Percentiles rank a stretch among this genome's conserved stretches.
phyloP scores from a whole-genome alignment of 139 green algal species.

The Spirogloea muscicola region DNA sequence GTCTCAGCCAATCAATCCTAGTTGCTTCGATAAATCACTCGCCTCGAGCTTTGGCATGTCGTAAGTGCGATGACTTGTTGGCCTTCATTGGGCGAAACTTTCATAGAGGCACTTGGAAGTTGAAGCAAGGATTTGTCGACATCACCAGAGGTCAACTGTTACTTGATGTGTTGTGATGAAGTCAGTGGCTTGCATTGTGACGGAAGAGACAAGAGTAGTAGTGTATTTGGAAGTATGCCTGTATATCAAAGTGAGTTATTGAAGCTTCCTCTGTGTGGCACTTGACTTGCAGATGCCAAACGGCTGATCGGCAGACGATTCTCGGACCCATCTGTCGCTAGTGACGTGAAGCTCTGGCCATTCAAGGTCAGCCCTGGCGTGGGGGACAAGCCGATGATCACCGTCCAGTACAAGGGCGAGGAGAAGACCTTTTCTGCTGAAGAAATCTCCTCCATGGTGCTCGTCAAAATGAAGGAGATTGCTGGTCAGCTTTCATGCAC shows the following conservation, averaged over 20 bases:
- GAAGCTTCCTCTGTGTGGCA: no score
- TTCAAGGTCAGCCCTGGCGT: conserved; percentile 63
- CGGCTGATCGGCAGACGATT: conserved; percentile 90
- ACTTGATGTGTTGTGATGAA: no score
- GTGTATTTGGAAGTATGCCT: no score
- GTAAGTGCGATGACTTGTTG: conserved; percentile 86
- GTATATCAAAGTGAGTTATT: no score
- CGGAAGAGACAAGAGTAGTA: no score
- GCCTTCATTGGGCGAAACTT: conserved; percentile 81
- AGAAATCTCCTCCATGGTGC: conserved; percentile 95
- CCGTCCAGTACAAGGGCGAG: conserved; percentile 90
- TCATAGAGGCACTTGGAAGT: no score
- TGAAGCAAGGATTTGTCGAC: no score
- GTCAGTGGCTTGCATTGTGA: no score
- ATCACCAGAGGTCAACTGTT: no score
- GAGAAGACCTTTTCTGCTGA: conserved; percentile 85
- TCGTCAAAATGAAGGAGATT: conserved; percentile 97
- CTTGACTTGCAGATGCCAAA: conserved; percentile 76
- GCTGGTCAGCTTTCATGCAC: no score
- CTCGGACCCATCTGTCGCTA: conserved; percentile 73
- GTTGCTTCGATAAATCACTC: conserved; percentile 80
- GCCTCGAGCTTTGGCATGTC: conserved; percentile 56
- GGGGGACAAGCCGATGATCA: conserved; percentile 82
- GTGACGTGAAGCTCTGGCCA: conserved; percentile 86
- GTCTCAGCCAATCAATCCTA: conserved; percentile 80